Percentiles rank a stretch among this genome's conserved stretches.
Evolutionary conservation across 2,329 filamentous ascomycete species (phyloP).

Genomic region (Bertia moriformis): DNA sequence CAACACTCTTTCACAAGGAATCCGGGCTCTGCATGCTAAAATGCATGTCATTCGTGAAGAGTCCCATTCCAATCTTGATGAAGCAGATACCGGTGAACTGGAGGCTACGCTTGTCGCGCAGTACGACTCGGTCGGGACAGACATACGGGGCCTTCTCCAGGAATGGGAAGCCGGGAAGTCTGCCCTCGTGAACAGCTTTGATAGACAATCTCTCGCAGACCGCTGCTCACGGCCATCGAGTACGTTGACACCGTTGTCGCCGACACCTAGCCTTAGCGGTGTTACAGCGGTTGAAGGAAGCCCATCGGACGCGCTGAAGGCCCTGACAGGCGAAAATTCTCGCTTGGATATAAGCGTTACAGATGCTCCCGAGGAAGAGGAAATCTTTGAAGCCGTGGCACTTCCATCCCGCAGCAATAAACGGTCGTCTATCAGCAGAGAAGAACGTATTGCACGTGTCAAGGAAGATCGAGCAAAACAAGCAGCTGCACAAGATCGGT

Average conservation of each 20-base stretch:
- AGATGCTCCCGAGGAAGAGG: constrained; percentile 52
- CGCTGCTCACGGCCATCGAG: constrained; percentile 3
- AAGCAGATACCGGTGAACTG: constrained; percentile 31
- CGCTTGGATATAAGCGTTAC: constrained; percentile 43
- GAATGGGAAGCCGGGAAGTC: constrained; percentile 45
- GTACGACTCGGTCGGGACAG: constrained; percentile 48
- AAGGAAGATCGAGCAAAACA: constrained; percentile 71
- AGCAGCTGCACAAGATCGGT: constrained; percentile 55
- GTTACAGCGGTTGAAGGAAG: constrained; percentile 51
- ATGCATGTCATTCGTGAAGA: constrained; percentile 51
- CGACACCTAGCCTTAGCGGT: constrained; percentile 50
- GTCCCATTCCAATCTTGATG: constrained; percentile 35
- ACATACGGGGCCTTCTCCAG: constrained; percentile 35
- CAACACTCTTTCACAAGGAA: constrained; percentile 44
- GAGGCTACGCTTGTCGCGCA: constrained; percentile 39
- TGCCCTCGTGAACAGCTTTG: constrained; percentile 36
- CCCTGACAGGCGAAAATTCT: constrained; percentile 67
- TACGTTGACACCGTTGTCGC: constrained; percentile 24
- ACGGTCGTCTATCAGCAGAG: constrained; percentile 48
- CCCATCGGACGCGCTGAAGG: constrained; percentile 55
- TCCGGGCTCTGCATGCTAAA: constrained; percentile 48
- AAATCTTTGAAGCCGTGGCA: constrained; percentile 85
- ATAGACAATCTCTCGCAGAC: constrained; percentile 29
- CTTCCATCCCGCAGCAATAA: constrained; percentile 56
- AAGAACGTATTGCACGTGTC: constrained; percentile 78